Conservation (phyloP, 2,329 filamentous ascomycete genomes). For the Lasiodiplodia gonubiensis region DNA sequence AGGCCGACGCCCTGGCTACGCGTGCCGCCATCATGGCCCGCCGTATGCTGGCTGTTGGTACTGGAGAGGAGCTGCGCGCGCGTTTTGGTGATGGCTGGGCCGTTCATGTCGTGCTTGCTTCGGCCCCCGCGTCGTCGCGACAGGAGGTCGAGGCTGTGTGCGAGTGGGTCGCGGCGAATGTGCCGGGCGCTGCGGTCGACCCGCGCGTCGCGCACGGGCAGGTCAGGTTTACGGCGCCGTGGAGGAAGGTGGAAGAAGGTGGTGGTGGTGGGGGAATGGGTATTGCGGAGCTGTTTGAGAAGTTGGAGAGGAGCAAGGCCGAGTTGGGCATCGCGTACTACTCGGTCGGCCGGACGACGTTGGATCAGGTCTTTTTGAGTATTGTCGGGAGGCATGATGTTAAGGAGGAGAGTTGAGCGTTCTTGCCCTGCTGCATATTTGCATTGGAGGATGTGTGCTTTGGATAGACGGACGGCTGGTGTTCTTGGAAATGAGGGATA, state of each 20-base stretch:
- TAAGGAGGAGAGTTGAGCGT: slow-evolving; percentile 37
- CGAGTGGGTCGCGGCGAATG: slow-evolving; percentile 66
- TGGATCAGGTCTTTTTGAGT: slow-evolving; percentile 88
- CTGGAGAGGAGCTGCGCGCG: slow-evolving; percentile 71
- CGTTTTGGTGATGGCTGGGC: slow-evolving; percentile 80
- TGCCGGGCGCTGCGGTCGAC: slow-evolving; percentile 68
- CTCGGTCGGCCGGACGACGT: slow-evolving; percentile 81
- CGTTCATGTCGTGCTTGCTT: slow-evolving; percentile 77
- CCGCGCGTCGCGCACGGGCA: slow-evolving; percentile 82
- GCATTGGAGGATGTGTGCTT: no score
- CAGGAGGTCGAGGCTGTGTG: slow-evolving; percentile 71
- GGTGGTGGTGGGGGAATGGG: not conserved
- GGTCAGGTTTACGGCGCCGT: slow-evolving; percentile 67
- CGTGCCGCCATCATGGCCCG: slow-evolving; percentile 85
- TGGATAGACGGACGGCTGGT: no score
- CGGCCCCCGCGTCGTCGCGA: slow-evolving; percentile 65
- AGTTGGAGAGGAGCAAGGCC: slow-evolving; percentile 71
- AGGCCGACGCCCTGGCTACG: slow-evolving; percentile 85
- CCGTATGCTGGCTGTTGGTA: slow-evolving; percentile 84
- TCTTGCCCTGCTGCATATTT: no score
- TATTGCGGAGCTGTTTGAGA: slow-evolving; percentile 72
- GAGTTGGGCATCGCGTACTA: slow-evolving; percentile 80
- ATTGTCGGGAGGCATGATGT: slow-evolving; percentile 67
- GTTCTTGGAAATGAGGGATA: no score
- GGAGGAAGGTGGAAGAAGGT: slow-evolving; percentile 8